Conservation (phyloP, 352 stramenopile genomes). For the Globisporangium parvum region DNA sequence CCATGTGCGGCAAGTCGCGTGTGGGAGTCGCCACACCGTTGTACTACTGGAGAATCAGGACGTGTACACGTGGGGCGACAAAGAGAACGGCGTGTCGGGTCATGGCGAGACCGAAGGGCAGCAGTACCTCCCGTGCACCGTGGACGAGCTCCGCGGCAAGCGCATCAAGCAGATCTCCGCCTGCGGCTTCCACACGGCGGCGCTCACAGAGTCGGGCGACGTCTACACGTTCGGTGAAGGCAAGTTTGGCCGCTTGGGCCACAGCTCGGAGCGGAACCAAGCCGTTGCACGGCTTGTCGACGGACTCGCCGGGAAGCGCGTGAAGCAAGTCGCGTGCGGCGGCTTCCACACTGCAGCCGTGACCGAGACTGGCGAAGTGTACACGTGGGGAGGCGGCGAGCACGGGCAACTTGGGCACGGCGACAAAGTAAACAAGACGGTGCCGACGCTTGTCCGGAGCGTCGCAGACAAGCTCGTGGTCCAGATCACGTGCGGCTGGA, state of each 20-base stretch:
- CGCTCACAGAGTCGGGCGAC: slow-evolving; percentile 79
- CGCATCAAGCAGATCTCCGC: slow-evolving; percentile 86
- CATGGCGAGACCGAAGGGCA: slow-evolving; percentile 94
- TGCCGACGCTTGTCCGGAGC: slow-evolving; percentile 88
- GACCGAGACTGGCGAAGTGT: slow-evolving; percentile 81
- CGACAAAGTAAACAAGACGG: slow-evolving; percentile 94
- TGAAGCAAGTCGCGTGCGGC: slow-evolving; percentile 87
- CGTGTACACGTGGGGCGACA: slow-evolving; percentile 94
- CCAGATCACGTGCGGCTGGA: slow-evolving; percentile 96
- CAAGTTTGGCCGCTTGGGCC: slow-evolving; percentile 85
- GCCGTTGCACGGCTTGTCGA: slow-evolving; percentile 70
- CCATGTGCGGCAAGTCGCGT: slow-evolving; percentile 91
- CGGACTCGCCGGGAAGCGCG: slow-evolving; percentile 53
- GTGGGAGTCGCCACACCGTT: slow-evolving; percentile 92
- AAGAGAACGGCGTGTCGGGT: slow-evolving; percentile 94
- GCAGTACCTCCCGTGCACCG: slow-evolving; percentile 90
- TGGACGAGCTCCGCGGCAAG: slow-evolving; percentile 87
- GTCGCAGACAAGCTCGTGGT: slow-evolving; percentile 87
- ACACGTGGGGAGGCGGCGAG: slow-evolving; percentile 87
- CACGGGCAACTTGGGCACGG: slow-evolving; percentile 96
- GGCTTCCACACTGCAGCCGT: slow-evolving; percentile 85
- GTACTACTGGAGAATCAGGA: slow-evolving; percentile 85
- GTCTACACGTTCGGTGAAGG: slow-evolving; percentile 93
- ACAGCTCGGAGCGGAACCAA: slow-evolving; percentile 83
- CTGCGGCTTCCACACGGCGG: slow-evolving; percentile 84